phyloP scores from a whole-genome alignment of 805 yeast genomes.

The Candida schatavii region DNA sequence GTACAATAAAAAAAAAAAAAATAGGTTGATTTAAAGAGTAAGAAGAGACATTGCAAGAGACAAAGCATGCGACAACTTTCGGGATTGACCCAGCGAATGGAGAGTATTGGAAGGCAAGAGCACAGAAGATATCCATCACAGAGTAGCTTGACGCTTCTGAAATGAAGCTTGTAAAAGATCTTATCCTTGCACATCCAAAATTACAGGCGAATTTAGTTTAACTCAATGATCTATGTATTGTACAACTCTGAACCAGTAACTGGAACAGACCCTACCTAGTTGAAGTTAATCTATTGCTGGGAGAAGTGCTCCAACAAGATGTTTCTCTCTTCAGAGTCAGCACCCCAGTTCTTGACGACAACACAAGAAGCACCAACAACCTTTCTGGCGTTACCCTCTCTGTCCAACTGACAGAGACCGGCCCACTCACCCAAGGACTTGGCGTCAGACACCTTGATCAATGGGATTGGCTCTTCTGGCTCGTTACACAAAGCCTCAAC shows the following conservation, averaged over 20 bases:
- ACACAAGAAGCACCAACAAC: constrained; percentile 99
- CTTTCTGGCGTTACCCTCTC: constrained; percentile 99
- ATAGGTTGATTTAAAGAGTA: no score
- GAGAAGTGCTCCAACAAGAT: constrained; percentile 95
- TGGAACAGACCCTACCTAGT: neutral
- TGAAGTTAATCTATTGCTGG: constrained; percentile 58
- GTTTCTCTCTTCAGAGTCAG: constrained; percentile 95
- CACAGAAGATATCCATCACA: no score
- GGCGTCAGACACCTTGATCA: constrained; percentile 99
- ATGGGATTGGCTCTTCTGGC: constrained; percentile 93
- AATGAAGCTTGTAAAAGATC: no score
- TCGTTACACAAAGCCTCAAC: constrained; percentile 99
- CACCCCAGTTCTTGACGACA: constrained; percentile 99
- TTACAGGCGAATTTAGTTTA: no score
- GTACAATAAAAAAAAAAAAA: no score
- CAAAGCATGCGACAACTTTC: no score
- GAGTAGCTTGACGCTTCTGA: no score
- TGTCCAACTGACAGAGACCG: constrained; percentile 98
- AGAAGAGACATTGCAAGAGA: no score
- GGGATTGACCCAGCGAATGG: no score
- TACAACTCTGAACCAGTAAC: neutral
- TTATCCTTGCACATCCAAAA: no score
- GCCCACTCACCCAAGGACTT: constrained; percentile 99
- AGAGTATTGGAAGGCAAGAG: no score
- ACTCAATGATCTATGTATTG: constrained; percentile 3